phyloP scores from a whole-genome alignment of 345 rosid species.

The Salix suchowensis region DNA sequence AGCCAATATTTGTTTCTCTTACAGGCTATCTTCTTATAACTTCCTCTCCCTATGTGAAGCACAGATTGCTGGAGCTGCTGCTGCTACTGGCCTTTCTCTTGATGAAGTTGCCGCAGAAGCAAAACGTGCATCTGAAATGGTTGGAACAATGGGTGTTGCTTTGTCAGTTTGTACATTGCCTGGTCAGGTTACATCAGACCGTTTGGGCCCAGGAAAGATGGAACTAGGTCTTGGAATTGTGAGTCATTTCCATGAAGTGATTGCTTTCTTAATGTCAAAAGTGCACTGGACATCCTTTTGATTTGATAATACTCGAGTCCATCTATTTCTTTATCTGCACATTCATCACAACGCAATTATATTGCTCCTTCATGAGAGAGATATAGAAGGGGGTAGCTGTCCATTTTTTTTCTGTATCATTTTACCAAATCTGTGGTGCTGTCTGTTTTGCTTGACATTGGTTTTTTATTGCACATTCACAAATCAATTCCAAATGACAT shows the following conservation, averaged over 20 bases:
- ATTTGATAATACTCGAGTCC: not conserved
- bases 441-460: not conserved
- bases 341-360: not conserved
- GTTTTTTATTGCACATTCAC: not conserved
- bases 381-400: not conserved
- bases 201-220: constrained; percentile 84
- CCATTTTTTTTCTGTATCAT: not conserved
- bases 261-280: not conserved
- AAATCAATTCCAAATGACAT: constrained; percentile 1
- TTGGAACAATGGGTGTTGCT: constrained; percentile 95
- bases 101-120: constrained; percentile 75
- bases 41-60: constrained; percentile 23
- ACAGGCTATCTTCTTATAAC: not conserved
- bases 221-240: constrained; percentile 98
- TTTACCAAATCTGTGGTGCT: not conserved
- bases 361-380: not conserved
- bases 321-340: not conserved
- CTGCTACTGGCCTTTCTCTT: constrained; percentile 78
- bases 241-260: constrained; percentile 30
- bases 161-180: constrained; percentile 87
- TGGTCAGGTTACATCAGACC: constrained; percentile 83
- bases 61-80: constrained; percentile 96
- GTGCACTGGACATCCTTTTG: not conserved
- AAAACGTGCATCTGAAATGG: constrained; percentile 68
- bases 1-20: not conserved